Percentiles rank a stretch among this genome's conserved stretches.
Evolutionary conservation across 2,329 filamentous ascomycete genomes (phyloP).

Genomic region (Phialophora tarda): DNA sequence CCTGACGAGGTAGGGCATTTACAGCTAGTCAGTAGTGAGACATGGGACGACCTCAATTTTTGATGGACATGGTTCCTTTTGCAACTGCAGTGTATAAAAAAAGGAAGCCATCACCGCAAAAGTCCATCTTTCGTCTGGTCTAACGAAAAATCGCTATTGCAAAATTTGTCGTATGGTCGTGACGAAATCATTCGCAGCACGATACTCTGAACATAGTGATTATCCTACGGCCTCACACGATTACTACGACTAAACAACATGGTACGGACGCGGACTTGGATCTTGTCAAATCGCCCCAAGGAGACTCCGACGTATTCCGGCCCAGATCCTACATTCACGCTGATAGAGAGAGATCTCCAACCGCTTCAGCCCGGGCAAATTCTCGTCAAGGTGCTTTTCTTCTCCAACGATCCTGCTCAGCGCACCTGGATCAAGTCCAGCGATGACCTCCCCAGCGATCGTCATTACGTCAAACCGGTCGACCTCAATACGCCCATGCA

Average conservation of each 20-base stretch:
- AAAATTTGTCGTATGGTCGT: too few relatives aligned
- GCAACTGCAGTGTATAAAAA: too few relatives aligned
- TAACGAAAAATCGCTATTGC: too few relatives aligned
- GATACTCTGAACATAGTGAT: too few relatives aligned
- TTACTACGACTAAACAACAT: constrained; percentile 42
- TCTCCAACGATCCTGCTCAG: constrained; percentile 61
- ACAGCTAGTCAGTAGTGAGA: too few relatives aligned
- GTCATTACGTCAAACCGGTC: constrained; percentile 56
- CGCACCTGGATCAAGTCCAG: constrained; percentile 54
- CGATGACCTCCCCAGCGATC: constrained; percentile 42
- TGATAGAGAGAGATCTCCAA: constrained; percentile 19
- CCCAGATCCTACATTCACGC: constrained; percentile 28
- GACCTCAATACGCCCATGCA: constrained; percentile 49
- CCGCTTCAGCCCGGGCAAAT: constrained; percentile 48
- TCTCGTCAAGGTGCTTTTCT: constrained; percentile 53
- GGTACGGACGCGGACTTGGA: constrained; percentile 61
- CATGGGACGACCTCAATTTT: too few relatives aligned
- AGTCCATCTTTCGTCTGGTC: too few relatives aligned
- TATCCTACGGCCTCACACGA: too few relatives aligned
- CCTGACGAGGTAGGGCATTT: too few relatives aligned
- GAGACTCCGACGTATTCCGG: constrained; percentile 13
- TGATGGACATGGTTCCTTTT: too few relatives aligned
- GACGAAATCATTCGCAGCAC: too few relatives aligned
- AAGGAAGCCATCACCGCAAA: too few relatives aligned
- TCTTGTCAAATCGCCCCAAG: constrained; percentile 25